A percentile compares a stretch with the other conserved stretches of the same genome.
phyloP scores from a whole-genome alignment of 768 basidiomycete genomes.

The Kwoniella dejecticola region DNA sequence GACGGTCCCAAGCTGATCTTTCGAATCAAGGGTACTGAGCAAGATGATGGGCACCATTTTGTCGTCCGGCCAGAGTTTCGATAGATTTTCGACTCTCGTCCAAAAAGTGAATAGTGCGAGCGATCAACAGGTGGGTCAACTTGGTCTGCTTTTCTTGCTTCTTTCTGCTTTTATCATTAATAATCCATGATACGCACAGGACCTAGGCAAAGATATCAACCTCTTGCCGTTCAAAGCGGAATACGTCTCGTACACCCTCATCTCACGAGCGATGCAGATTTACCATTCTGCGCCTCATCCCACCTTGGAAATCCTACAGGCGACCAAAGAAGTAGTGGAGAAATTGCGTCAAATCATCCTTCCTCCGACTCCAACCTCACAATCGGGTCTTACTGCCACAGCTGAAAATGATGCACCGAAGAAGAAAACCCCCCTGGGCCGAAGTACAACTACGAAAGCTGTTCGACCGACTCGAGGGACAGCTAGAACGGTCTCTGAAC shows the following conservation, averaged over 20 bases:
- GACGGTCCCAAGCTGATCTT: no score
- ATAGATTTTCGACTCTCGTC: slow-evolving; percentile 48
- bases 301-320: slow-evolving; percentile 60
- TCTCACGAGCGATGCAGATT: slow-evolving; percentile 72
- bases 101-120: slow-evolving; percentile 4
- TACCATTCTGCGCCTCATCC: slow-evolving; percentile 61
- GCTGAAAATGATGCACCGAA: background rate
- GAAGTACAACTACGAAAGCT: slow-evolving; percentile 24
- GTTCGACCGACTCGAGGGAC: slow-evolving; percentile 14
- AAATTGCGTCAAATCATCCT: slow-evolving; percentile 56
- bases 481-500: slow-evolving; percentile 15
- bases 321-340: slow-evolving; percentile 63
- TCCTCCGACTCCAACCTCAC: slow-evolving; percentile 15
- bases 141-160: background rate
- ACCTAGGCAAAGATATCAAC: slow-evolving; percentile 45
- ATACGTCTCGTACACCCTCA: slow-evolving; percentile 61
- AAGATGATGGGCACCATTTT: slow-evolving; percentile 63
- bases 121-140: background rate
- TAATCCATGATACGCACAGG: slow-evolving; percentile 38
- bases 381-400: slow-evolving; percentile 27
- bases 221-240: slow-evolving; percentile 56
- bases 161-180: background rate
- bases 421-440: slow-evolving; percentile 20
- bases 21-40: slow-evolving; percentile 59
- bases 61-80: slow-evolving; percentile 49